These are phyloP conservation scores for Hydrangea macrophylla DNA, from an alignment of 148 eudicot genomes.

Conservation along the genomic window DNA sequence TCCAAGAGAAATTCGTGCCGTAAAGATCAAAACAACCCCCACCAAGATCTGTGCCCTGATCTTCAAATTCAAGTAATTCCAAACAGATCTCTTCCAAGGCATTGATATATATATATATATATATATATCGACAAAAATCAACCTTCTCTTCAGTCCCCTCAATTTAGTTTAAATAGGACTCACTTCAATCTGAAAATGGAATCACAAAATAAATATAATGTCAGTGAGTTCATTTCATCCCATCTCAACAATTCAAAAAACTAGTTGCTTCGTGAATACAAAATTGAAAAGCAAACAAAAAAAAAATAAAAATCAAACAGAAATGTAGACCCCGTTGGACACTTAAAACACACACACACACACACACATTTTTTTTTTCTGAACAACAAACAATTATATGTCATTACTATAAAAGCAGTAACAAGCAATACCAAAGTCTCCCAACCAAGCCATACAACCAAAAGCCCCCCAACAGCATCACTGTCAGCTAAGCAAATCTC, in stretches of 20 bases:
- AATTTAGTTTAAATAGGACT: conserved; percentile 9
- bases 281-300: background rate
- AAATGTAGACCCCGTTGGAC: background rate
- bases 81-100: conserved; percentile 44
- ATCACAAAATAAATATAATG: background rate
- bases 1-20: conserved; percentile 31
- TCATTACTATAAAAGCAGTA: too few species aligned
- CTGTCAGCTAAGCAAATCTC: too few species aligned
- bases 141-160: too few species aligned
- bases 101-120: too few species aligned
- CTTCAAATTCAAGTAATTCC: conserved; percentile 20
- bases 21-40: conserved; percentile 30
- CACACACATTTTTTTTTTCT: too few species aligned
- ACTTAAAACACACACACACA: background rate
- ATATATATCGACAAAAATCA: conserved; percentile 26
- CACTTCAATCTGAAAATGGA: conserved; percentile 29
- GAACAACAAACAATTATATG: too few species aligned
- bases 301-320: background rate
- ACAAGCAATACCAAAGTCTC: too few species aligned
- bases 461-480: too few species aligned
- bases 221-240: conserved; percentile 15
- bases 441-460: too few species aligned
- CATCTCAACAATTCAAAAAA: background rate
- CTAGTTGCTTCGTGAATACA: background rate
- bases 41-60: conserved; percentile 25